These are phyloP conservation scores for Mucor saturninus DNA, from an alignment of 371 early-diverging fungal species.

Conservation along the genomic window DNA sequence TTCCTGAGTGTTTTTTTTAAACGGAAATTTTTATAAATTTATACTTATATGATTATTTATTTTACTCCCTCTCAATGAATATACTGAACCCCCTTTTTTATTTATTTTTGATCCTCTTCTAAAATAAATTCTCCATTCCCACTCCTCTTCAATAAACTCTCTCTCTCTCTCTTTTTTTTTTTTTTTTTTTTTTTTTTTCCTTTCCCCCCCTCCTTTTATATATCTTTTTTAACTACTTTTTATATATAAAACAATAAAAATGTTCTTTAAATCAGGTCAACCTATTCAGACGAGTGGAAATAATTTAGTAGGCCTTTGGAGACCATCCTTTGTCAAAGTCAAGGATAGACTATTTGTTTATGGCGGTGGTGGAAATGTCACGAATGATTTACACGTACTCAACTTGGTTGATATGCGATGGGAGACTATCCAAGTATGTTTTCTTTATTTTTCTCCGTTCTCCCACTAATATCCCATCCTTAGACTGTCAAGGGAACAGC, in stretches of 20 bases:
- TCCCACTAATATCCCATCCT: background rate
- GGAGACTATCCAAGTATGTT: conserved; percentile 52
- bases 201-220: background rate
- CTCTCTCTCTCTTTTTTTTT: conserved; percentile 11
- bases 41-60: conserved; percentile 2
- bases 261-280: conserved; percentile 47
- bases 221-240: background rate
- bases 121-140: conserved; percentile 2
- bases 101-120: background rate
- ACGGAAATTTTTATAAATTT: conserved; percentile 7
- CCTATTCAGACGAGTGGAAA: conserved; percentile 61
- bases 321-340: conserved; percentile 67
- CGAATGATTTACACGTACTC: conserved; percentile 63
- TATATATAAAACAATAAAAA: background rate
- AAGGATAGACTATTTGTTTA: conserved; percentile 63
- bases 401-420: conserved; percentile 55
- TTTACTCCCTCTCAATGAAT: background rate
- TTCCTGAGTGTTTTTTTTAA: conserved; percentile 7
- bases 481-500: conserved; percentile 53
- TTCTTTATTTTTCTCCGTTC: background rate
- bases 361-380: conserved; percentile 69
- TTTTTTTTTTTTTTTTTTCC: conserved; percentile 1
- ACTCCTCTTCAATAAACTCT: background rate
- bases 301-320: conserved; percentile 69
- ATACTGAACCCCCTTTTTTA: background rate